Evolutionary conservation across 2,329 filamentous ascomycete genomes (phyloP), one percentile per base, ranked within the genome.

Genomic region (Sclerotinia nivalis): DNA sequence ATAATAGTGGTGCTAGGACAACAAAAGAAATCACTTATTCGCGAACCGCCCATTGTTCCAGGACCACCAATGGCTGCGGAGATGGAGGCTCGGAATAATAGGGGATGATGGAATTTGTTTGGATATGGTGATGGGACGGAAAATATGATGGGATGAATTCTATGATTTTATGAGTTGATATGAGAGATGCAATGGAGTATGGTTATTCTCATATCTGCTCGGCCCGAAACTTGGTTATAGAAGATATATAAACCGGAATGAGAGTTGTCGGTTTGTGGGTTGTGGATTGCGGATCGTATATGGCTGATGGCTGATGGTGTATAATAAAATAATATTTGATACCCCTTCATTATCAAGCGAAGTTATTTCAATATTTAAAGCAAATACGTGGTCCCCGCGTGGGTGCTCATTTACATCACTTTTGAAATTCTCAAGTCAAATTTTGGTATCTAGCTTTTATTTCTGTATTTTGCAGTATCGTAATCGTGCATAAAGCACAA

Each of bases 1-100:
- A 28, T 3, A n/a, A 22, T 47, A 69, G 67, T 69, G n/a, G 58
- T 69, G 15, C n/a, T 69, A 31, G 67, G 59, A 22, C 13, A 45
- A 15, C 25, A 47, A 25, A 55, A 47, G 12, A 69, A 69, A 55
- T 69, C 67, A 45, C 50, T 69, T 4, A 37, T 69, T 25, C 58
- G 22, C 37, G 67, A 69, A 31, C 50, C 67, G 13, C 58, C 67
- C 1, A 2, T 52, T 3, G 61, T 65, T 28, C 61, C 61, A 0
- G 47, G 61, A 10, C 61, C 61, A 43, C 61, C 61, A 5, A 65
- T 65, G 34, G 47, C 47, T 40, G 47, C 34, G 13, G 47, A 52
- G n/a, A 52, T 54, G 47, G 61, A 65, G n/a, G n/a, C 47, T 7
- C 31, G 61, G 9, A 52, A 52, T 40, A 52, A 52, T 9, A 40